Base-by-base conservation (phyloP, 2,329 filamentous ascomycete genomes). In the Aphanoascus verrucosus region DNA sequence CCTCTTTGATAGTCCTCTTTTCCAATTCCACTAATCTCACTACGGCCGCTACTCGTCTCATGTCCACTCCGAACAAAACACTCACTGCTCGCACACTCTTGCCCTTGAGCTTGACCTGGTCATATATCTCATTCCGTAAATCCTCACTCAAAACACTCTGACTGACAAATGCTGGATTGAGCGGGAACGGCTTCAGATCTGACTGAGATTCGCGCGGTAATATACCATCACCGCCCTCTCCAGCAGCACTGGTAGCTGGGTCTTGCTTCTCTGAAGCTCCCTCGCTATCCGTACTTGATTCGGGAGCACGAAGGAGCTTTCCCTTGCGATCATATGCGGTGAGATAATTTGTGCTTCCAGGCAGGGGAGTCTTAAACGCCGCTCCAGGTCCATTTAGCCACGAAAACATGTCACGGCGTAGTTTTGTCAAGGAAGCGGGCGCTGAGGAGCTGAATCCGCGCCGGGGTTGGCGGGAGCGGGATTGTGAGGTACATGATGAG, bases 11-110 rank as follows among this genome's bases (percentile, higher is more conserved):
- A 87, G 84, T 89, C 60, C 84, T 75, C 72, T 85, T 88, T 73
- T 96, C 88, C 59, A 95, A 76, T 68, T 88, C 82, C 73, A 91
- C 91, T 63, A 96, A 74, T 62, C 90, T 77, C 55, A 94, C 85
- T 17, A 94, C 86, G 19, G 90, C 90, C 28, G 83, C 89, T 15
- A 95, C 85, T 62, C 90, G 79, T 64, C 86, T 81, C 69, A 94
- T 84, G 63, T 93, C 88, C 20, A 95, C 80, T 28, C 83, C 81
- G 61, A 86, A 78, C 63, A 88, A 79, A 1, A 85, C 84, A 64
- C 87, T 90, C 17, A 94, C 86, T 42, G 79, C 79, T 63, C 88
- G 84, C 57, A 95, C 74, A 54, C 84, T 81, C 67, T 83, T 76
- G 56, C 84, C 83, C 12, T 80, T 67, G n/a, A 70, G 65, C 57